Conservation (phyloP, 148 eudicot genomes). For the Simmondsia chinensis region DNA sequence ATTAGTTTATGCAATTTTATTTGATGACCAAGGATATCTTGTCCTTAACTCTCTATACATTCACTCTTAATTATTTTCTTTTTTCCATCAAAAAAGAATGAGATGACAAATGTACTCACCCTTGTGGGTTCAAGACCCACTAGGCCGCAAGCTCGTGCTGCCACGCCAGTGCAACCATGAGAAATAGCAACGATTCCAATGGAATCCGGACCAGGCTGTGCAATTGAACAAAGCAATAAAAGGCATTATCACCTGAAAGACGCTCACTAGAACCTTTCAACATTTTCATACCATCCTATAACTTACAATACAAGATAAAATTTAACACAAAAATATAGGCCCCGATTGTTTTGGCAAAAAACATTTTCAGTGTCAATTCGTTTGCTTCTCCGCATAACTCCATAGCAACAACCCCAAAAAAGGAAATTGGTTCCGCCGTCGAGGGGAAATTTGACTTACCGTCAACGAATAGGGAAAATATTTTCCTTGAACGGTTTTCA, state of each 20-base stretch:
- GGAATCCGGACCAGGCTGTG: constrained; percentile 99
- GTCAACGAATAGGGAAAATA: no score
- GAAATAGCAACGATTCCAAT: constrained; percentile 99
- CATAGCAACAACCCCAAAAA: not conserved
- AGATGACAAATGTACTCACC: constrained; percentile 31
- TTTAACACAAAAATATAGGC: no score
- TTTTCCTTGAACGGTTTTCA: no score
- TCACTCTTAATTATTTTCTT: no score
- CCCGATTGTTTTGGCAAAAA: no score
- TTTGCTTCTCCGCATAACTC: not conserved
- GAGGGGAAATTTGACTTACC: no score
- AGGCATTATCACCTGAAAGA: not conserved
- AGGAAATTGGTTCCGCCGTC: no score
- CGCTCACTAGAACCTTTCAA: not conserved
- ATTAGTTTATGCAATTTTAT: no score
- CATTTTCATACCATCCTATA: no score
- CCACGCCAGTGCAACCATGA: constrained; percentile 99
- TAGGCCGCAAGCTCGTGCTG: constrained; percentile 99
- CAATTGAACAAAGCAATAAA: not conserved
- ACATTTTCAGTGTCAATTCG: not conserved
- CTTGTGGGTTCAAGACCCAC: constrained; percentile 98
- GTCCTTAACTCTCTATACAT: no score
- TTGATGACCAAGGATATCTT: no score
- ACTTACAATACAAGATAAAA: no score
- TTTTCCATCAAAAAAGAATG: not conserved